Conservation (phyloP, 2,329 filamentous ascomycete species). For the Colletotrichum navitas region DNA sequence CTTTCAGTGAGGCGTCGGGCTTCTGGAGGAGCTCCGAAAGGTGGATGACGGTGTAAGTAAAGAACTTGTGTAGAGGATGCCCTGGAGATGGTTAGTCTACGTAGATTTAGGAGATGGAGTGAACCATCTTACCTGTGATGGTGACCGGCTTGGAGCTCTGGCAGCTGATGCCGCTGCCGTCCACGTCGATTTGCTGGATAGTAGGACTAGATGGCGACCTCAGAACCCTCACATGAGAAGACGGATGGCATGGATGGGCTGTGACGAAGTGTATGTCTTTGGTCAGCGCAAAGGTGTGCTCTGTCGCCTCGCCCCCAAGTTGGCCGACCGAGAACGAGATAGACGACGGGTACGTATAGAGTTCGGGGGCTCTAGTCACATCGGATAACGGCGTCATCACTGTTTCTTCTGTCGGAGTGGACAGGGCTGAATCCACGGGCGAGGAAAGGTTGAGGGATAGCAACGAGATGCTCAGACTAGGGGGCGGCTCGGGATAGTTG, state of each 20-base stretch:
- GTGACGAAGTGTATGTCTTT: slow-evolving; percentile 76
- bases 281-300: slow-evolving; percentile 60
- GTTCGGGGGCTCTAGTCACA: slow-evolving; percentile 48
- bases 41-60: slow-evolving; percentile 70
- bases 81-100: slow-evolving; percentile 53
- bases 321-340: slow-evolving; percentile 55
- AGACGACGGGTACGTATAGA: slow-evolving; percentile 56
- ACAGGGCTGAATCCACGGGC: slow-evolving; percentile 58
- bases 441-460: slow-evolving; percentile 63
- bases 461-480: slow-evolving; percentile 63
- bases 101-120: slow-evolving; percentile 39
- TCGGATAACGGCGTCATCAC: slow-evolving; percentile 55
- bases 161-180: slow-evolving; percentile 58
- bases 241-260: slow-evolving; percentile 73
- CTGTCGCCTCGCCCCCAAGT: slow-evolving; percentile 56
- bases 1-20: slow-evolving; percentile 59
- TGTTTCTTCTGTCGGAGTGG: slow-evolving; percentile 59
- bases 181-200: slow-evolving; percentile 68
- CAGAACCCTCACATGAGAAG: slow-evolving; percentile 67
- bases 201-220: slow-evolving; percentile 71
- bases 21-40: slow-evolving; percentile 67
- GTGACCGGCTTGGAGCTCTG: slow-evolving; percentile 61
- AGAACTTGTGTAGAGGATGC: slow-evolving; percentile 74
- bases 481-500: slow-evolving; percentile 61
- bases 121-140: slow-evolving; percentile 57